A percentile compares a stretch with the other conserved stretches of the same genome.
Evolutionary conservation across 345 rosid genomes (phyloP).

Genomic region (Gossypium longicalyx): DNA sequence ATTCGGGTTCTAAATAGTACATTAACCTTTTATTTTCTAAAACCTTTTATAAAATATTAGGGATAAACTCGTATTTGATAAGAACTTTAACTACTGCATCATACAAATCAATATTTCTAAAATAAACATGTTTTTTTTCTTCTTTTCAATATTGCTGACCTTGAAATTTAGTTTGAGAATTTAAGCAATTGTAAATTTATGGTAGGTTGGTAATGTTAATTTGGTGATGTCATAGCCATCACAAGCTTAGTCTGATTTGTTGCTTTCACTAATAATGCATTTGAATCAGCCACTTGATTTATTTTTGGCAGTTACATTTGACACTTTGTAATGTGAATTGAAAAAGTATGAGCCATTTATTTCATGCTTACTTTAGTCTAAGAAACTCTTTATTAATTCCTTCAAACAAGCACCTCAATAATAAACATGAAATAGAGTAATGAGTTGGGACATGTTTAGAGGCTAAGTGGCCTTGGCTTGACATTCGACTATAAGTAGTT

Average conservation of each 20-base stretch:
- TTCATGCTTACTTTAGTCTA: not conserved
- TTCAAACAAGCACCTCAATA: not conserved
- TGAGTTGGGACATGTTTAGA: not conserved
- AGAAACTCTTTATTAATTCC: not conserved
- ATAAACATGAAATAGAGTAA: not conserved
- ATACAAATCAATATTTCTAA: too few relatives aligned
- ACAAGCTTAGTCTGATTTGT: not conserved
- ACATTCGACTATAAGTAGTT: too few relatives aligned
- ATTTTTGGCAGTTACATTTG: not conserved
- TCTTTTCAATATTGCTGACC: not conserved
- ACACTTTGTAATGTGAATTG: not conserved
- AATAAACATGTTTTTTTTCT: too few relatives aligned
- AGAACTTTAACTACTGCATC: too few relatives aligned
- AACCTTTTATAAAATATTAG: too few relatives aligned
- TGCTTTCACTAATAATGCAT: slow-evolving; percentile 9
- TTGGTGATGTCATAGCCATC: not conserved
- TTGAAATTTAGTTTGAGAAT: too few relatives aligned
- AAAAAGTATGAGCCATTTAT: not conserved
- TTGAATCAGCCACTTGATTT: not conserved
- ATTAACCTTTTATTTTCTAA: too few relatives aligned
- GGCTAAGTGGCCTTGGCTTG: too few relatives aligned
- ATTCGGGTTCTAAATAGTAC: too few relatives aligned
- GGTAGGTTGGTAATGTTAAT: not conserved
- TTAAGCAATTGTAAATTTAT: too few relatives aligned
- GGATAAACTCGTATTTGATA: too few relatives aligned